Percentiles rank a stretch among this genome's conserved stretches.
Evolutionary conservation across 495 filamentous ascomycete species (phyloP).

Genomic region (Saxophila tyrrhenica): DNA sequence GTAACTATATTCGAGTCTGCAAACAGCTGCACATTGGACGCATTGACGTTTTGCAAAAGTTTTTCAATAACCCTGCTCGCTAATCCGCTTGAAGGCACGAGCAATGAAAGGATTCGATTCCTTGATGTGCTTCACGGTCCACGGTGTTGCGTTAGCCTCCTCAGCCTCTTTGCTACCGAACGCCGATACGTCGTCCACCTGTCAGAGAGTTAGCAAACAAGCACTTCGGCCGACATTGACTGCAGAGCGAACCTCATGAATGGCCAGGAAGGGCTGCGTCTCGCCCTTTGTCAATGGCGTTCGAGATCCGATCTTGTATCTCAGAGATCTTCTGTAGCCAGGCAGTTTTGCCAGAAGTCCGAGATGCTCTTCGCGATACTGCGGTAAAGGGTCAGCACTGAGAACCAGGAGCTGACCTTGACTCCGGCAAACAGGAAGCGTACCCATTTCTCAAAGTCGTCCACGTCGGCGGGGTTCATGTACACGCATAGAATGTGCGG

Average conservation of each 20-base stretch:
- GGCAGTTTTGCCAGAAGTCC: background rate
- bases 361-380: background rate
- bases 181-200: background rate
- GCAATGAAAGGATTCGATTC: background rate
- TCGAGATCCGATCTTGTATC: background rate
- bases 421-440: background rate
- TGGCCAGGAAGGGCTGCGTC: background rate
- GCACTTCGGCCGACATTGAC: no score
- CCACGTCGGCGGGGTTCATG: background rate
- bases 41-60: no score
- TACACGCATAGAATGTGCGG: background rate
- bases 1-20: no score
- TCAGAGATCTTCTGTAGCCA: background rate
- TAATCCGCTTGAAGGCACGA: background rate
- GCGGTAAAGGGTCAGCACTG: background rate
- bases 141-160: background rate
- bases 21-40: no score
- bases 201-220: no score
- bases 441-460: background rate
- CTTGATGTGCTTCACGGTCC: background rate
- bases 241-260: background rate
- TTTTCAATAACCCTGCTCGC: no score
- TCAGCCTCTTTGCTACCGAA: background rate
- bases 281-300: background rate
- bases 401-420: background rate